Conservation (phyloP, 768 basidiomycete genomes). For the Serendipita sp. region DNA sequence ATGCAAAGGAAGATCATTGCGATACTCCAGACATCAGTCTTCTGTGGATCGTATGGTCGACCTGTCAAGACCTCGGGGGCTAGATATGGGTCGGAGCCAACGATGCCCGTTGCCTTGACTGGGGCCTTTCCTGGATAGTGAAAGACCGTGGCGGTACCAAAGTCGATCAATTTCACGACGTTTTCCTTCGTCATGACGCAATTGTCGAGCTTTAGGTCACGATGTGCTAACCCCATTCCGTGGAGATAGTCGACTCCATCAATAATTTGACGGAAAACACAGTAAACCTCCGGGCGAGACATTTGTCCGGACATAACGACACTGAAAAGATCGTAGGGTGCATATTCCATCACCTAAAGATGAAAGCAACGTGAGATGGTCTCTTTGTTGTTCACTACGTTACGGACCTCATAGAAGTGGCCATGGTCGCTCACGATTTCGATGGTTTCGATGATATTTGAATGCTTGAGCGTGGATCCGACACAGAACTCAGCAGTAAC, state of each 20-base stretch:
- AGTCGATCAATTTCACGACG: slow-evolving; percentile 97
- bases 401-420: slow-evolving; percentile 89
- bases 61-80: slow-evolving; percentile 84
- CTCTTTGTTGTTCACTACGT: slow-evolving; percentile 7
- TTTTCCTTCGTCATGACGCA: slow-evolving; percentile 96
- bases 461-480: slow-evolving; percentile 82
- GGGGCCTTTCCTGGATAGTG: slow-evolving; percentile 88
- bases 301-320: slow-evolving; percentile 99
- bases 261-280: slow-evolving; percentile 97
- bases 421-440: slow-evolving; percentile 97
- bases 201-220: slow-evolving; percentile 98
- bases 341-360: slow-evolving; percentile 93
- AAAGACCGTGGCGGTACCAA: slow-evolving; percentile 99
- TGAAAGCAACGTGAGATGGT: slow-evolving; percentile 3
- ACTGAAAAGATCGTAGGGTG: slow-evolving; percentile 94
- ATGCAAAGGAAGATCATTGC: slow-evolving; percentile 99
- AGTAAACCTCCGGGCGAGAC: slow-evolving; percentile 96
- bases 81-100: slow-evolving; percentile 91
- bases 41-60: slow-evolving; percentile 81
- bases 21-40: slow-evolving; percentile 97
- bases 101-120: slow-evolving; percentile 70
- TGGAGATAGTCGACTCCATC: slow-evolving; percentile 97
- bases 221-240: slow-evolving; percentile 92
- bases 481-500: slow-evolving; percentile 99
- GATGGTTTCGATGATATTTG: slow-evolving; percentile 94